Evolutionary conservation across 495 filamentous ascomycete genomes (phyloP), one percentile per base, ranked within the genome.

Genomic region (Hypomontagnella submonticulosa): DNA sequence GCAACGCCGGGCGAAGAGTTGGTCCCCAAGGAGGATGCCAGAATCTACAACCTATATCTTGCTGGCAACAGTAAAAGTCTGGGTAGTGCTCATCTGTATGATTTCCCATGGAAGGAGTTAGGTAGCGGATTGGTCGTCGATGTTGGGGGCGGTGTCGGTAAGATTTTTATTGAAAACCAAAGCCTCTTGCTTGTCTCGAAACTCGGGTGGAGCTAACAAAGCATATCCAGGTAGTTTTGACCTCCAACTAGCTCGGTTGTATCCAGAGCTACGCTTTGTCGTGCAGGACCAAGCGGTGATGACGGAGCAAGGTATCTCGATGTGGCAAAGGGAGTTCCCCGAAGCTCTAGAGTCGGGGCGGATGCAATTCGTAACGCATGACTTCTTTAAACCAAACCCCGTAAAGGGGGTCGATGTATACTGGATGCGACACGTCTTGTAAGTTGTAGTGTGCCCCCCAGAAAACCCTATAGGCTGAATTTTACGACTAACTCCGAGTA

Each of bases 331-430:
- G 46, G 67, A 69, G 44, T 64, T 69, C 33, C 74, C 76, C 37
- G 56, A 68, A 34, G 72, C 76, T 18, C 20, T 79, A 12, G 44
- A 66, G 34, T 71, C 67, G 19, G 57, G 66, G 16, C 62, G 73
- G 4, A 63, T 76, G 19, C 64, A 62, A 34, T 75, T 81, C 55
- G 46, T 75, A 47, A 65, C 43, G 8, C 78, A 82, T 33, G 76
- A 81, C 56, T 81, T 82, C 44, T 82, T 81, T 68, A 42, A 66
- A 13, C 32, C 57, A 16, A 79, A 82, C 30, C 77, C 80, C 3
- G 56, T 79, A 52, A 68, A 70, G 32, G 72, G 65, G 10, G 80
- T 77, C 6, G 75, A 77, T 33, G 65, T 81, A 10, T 82, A 82
- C 59, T 78, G 74, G 73, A 65, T 80, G 20, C 73, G 77, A 1